Percentiles rank a stretch among this genome's conserved stretches.
phyloP scores from a whole-genome alignment of 192 early-diverging fungal genomes.

The Mortierella hygrophila region DNA sequence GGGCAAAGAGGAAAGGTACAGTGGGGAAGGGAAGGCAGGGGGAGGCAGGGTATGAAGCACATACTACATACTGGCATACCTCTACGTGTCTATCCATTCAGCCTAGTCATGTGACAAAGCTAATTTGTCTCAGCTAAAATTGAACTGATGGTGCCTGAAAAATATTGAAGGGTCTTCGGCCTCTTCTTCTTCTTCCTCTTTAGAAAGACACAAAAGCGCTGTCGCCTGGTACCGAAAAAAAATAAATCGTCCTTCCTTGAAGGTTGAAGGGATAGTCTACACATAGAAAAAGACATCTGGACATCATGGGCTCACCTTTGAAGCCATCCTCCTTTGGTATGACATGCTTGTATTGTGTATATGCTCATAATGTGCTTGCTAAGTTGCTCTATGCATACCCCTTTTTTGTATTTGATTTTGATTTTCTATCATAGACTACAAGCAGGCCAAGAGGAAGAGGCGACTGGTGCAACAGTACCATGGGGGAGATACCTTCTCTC shows the following conservation, averaged over 20 bases:
- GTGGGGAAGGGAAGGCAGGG: background rate
- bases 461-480: slow-evolving; percentile 5
- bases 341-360: no score
- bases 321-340: no score
- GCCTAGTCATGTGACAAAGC: no score
- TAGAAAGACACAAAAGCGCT: no score
- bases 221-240: no score
- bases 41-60: background rate
- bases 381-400: background rate
- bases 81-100: background rate
- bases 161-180: background rate
- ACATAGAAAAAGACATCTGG: no score
- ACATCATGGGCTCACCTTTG: no score
- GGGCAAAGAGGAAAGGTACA: background rate
- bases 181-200: background rate
- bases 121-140: no score
- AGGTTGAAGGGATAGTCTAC: no score
- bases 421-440: background rate
- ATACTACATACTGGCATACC: background rate
- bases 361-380: no score
- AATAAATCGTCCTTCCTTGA: no score
- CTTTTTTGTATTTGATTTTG: background rate
- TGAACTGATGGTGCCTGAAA: no score
- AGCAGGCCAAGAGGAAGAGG: background rate
- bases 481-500: background rate